Percentiles rank a stretch among this genome's conserved stretches.
These are phyloP conservation scores for Reutealis trisperma DNA, from an alignment of 345 rosid genomes.

Conservation along the genomic window DNA sequence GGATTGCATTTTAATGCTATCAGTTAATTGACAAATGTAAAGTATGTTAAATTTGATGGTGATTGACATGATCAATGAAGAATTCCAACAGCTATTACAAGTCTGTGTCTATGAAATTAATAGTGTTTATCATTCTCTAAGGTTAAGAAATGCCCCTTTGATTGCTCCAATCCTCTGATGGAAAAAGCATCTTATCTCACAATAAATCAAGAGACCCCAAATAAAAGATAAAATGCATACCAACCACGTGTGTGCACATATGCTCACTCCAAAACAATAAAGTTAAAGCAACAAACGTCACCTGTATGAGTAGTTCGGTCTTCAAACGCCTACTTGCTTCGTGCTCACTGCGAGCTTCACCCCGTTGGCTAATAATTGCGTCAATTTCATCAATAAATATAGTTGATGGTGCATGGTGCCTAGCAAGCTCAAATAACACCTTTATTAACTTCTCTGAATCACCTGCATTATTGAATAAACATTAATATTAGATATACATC, in stretches of 20 bases:
- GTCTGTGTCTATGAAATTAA: not conserved
- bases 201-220: not conserved
- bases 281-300: conserved; percentile 32
- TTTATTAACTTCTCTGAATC: conserved; percentile 93
- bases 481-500: conserved; percentile 19
- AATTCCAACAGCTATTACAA: not conserved
- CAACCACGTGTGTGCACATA: not conserved
- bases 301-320: conserved; percentile 99
- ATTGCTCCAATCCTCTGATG: not conserved
- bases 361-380: conserved; percentile 96
- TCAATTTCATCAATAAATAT: conserved; percentile 97
- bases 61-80: not conserved
- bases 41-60: not conserved
- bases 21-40: not conserved
- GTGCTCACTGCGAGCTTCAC: conserved; percentile 94
- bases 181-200: not conserved
- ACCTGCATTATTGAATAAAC: conserved; percentile 51
- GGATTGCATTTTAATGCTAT: not conserved
- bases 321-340: conserved; percentile 99
- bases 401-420: conserved; percentile 95
- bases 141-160: not conserved
- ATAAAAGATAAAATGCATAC: not conserved
- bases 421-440: conserved; percentile 94
- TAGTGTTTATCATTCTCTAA: not conserved
- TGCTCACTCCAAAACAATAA: not conserved